Base-by-base conservation (phyloP, 2,329 filamentous ascomycete genomes). In the Trichoderma semiorbis region DNA sequence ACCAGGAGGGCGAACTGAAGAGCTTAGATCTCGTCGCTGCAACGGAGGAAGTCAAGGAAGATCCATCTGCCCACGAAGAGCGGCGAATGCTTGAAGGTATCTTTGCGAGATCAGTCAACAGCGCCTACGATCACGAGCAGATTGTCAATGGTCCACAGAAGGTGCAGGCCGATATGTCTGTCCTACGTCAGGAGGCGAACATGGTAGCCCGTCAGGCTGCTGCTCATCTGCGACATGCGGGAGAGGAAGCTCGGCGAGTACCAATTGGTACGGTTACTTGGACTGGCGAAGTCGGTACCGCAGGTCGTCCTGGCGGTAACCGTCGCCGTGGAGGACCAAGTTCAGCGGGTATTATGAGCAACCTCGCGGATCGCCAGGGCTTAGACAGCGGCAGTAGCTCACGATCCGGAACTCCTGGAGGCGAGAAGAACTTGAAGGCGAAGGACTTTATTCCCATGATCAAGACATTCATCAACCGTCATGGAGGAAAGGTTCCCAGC, bases 91-190 rank as follows among this genome's bases (percentile, higher is more conserved):
- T 98, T 84, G 91, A 95, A 74, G 92, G 93, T 66, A 94, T 99
- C 69, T 97, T 98, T 79, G 91, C 94, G 1, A 90, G 91, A 53
- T 92, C 93, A 3, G 92, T 98, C 1, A 94, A 97, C 77, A 94
- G 92, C n/a, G 93, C 95, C 0, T 89, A 98, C 58, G 93, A 98
- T 77, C 96, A 99, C 79, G 96, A 98, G 75, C 89, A 94, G 68
- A 97, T 98, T 77, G 89, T 98, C 76, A 93, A 91, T 75, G 92
- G 92, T 50, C 92, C 90, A 75, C 89, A 89, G 66, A 90, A 90
- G 70, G 84, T 93, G 21, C 87, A 90, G 73, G 92, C 94, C 0
- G 93, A 97, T 77, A 90, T 90, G 5, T 88, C 88, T 28, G 91
- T 97, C 75, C 90, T 98, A 62, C 91, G 93, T 75, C 88, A 90